Evolutionary conservation across 441 rosid genomes (phyloP), one percentile per base, ranked within the genome.

Genomic region (Jatropha multifida): DNA sequence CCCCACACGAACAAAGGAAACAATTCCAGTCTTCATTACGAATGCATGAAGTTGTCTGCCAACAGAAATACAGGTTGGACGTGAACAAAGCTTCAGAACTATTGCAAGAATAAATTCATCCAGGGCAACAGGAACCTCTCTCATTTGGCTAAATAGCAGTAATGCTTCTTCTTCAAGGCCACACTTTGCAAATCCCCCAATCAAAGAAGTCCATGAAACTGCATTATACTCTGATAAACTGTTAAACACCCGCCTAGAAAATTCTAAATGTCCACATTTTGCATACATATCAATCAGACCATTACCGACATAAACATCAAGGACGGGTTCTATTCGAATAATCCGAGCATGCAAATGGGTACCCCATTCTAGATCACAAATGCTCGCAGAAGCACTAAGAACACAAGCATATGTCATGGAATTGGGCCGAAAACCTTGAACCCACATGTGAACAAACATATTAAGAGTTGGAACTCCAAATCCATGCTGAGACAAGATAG

Each of bases 311-410:
- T 15, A 68, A 61, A 68, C 68, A 66, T 78, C 72, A n/a, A 77
- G n/a, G 55, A 46, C 18, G 2, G 41, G 41, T 41, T 67, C 79
- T 38, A 17, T 27, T 54, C 81, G 79, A 18, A 81, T 12, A 3
- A 75, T 58, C 42, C 81, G 71, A 65, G 84, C 81, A 75, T 81
- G 84, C 72, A 81, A 75, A 67, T 81, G 84, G 44, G 58, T 40
- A 49, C 83, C 83, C 83, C 81, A 81, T 74, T 77, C 67, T 44
- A 81, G 68, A 65, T 74, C 76, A 70, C 26, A 62, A 52, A 75
- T n/a, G 73, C 69, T 74, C 9, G 81, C 17, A 44, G 76, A 70
- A 13, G 80, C 76, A 64, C 79, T 67, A 73, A 81, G 81, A 62
- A 67, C 77, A 20, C 68, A 61, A 71, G 76, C 79, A 77, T 77